These are phyloP conservation scores for Barnettozyma siamensis DNA, from an alignment of 805 yeast species.

Conservation along the genomic window DNA sequence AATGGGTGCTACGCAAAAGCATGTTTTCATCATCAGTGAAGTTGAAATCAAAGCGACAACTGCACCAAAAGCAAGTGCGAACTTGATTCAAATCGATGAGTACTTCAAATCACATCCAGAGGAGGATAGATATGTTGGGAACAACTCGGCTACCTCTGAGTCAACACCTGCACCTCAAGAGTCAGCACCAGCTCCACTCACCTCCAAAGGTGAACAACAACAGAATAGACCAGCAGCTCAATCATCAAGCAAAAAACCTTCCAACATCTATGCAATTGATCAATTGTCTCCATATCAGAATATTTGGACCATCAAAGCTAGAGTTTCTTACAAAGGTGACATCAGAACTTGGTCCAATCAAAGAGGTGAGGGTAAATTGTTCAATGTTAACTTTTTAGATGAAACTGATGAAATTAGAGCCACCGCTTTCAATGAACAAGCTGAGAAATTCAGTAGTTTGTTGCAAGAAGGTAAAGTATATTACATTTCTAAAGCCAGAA, in stretches of 20 bases:
- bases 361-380: constrained; percentile 84
- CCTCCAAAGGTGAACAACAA: no score
- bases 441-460: constrained; percentile 68
- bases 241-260: constrained; percentile 26
- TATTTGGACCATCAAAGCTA: constrained; percentile 88
- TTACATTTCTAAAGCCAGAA: constrained; percentile 73
- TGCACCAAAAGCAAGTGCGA: constrained; percentile 33
- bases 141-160: constrained; percentile 2
- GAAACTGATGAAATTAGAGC: constrained; percentile 96
- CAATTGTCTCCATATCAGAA: constrained; percentile 88
- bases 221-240: constrained; percentile 6
- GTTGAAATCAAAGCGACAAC: constrained; percentile 28
- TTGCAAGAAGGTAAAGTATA: constrained; percentile 88
- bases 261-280: constrained; percentile 66
- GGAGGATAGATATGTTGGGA: constrained; percentile 31
- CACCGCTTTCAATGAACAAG: constrained; percentile 86
- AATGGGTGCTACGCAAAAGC: constrained; percentile 31
- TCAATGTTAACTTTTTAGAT: constrained; percentile 82
- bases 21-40: constrained; percentile 24
- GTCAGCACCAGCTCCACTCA: no score
- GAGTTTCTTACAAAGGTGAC: constrained; percentile 85
- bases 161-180: constrained; percentile 13
- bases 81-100: constrained; percentile 43
- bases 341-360: constrained; percentile 83
- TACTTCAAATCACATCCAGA: constrained; percentile 56